These are phyloP conservation scores for Colletotrichum euphorbiae DNA, from an alignment of 2,329 filamentous ascomycete species.

Conservation along the genomic window DNA sequence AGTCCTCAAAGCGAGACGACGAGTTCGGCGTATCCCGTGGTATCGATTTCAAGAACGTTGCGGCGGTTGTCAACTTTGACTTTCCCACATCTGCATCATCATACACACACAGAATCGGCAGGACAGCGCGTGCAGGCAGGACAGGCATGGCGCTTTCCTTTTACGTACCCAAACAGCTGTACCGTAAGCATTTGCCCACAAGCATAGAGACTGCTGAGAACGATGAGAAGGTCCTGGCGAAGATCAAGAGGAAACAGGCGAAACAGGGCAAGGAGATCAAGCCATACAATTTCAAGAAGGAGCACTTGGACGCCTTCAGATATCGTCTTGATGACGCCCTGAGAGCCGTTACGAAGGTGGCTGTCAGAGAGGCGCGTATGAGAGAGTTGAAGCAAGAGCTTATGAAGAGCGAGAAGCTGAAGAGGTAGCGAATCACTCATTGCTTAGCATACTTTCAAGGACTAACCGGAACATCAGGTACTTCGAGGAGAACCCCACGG, in stretches of 20 bases:
- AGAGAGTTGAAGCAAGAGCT: conserved; percentile 90
- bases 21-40: conserved; percentile 87
- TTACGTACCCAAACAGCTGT: conserved; percentile 83
- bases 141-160: conserved; percentile 97
- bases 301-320: conserved; percentile 90
- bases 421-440: conserved; percentile 60
- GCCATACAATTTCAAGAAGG: conserved; percentile 95
- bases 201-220: conserved; percentile 79
- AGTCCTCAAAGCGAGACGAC: conserved; percentile 75
- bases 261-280: conserved; percentile 85
- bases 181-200: conserved; percentile 91
- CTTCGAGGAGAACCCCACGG: conserved; percentile 96
- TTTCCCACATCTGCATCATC: conserved; percentile 88
- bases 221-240: conserved; percentile 85
- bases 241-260: conserved; percentile 81
- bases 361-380: conserved; percentile 89
- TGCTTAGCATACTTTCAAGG: neutral
- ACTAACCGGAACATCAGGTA: conserved; percentile 59
- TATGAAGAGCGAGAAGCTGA: conserved; percentile 92
- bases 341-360: conserved; percentile 87
- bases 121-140: conserved; percentile 91
- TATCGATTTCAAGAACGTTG: conserved; percentile 96
- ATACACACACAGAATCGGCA: conserved; percentile 96
- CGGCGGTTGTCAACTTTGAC: conserved; percentile 96
- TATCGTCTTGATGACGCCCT: conserved; percentile 96